Evolutionary conservation across 306 rosid species (phyloP).

Genomic region (Sicyos edulis): DNA sequence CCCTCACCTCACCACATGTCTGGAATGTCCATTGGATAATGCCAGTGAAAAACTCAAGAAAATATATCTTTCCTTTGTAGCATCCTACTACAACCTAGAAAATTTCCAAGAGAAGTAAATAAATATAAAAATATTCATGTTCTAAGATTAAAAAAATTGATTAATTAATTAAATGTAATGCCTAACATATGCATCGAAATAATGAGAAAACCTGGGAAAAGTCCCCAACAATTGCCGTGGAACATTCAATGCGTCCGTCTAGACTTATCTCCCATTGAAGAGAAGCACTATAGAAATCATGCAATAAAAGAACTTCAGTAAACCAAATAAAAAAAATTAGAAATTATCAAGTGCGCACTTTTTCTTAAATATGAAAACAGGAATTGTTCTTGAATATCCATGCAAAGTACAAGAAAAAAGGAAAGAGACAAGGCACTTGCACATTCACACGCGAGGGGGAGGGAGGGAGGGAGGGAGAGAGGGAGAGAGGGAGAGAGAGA

Average conservation of each 20-base stretch:
- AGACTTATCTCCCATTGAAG: slow-evolving; percentile 75
- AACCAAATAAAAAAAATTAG: not conserved
- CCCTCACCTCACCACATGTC: slow-evolving; percentile 76
- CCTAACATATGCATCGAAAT: slow-evolving; percentile 14
- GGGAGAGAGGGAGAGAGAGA: too few species aligned
- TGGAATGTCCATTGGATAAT: slow-evolving; percentile 69
- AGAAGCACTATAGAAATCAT: slow-evolving; percentile 67
- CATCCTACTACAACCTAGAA: slow-evolving; percentile 88
- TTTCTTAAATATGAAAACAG: not conserved
- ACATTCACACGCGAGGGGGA: too few species aligned
- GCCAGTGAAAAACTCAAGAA: slow-evolving; percentile 65
- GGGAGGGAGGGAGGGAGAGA: too few species aligned
- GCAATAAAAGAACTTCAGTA: slow-evolving; percentile 27
- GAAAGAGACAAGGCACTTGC: not conserved
- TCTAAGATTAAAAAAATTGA: not conserved
- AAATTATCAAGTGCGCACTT: not conserved
- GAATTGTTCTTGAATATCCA: not conserved
- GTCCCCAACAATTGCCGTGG: slow-evolving; percentile 68
- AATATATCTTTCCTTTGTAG: slow-evolving; percentile 78
- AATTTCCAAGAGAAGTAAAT: slow-evolving; percentile 9
- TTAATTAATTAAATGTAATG: not conserved
- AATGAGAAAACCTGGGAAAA: slow-evolving; percentile 63
- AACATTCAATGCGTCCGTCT: slow-evolving; percentile 83
- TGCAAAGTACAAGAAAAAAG: not conserved
- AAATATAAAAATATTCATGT: not conserved